Evolutionary conservation across 2,329 filamentous ascomycete genomes (phyloP).

Genomic region (Aspergillus novofumigatus): DNA sequence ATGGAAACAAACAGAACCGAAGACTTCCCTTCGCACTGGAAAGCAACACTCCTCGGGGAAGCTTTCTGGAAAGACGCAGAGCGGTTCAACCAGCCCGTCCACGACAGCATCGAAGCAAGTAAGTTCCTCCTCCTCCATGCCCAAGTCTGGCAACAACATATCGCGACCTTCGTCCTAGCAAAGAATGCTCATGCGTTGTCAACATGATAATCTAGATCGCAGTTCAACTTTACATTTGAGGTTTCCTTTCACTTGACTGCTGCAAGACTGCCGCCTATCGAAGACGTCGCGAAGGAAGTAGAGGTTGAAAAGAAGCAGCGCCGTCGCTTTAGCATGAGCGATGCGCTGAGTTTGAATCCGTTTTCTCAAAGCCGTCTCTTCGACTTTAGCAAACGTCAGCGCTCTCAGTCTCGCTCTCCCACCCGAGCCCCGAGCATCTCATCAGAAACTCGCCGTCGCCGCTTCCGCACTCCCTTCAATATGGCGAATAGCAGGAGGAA

Average conservation of each 20-base stretch:
- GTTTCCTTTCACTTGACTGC: conserved; percentile 22
- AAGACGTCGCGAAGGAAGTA: not conserved
- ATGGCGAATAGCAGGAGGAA: conserved; percentile 4
- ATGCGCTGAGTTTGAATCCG: conserved; percentile 10
- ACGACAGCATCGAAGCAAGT: conserved; percentile 16
- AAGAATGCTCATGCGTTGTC: not conserved
- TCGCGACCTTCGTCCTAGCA: not conserved
- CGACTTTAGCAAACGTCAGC: conserved; percentile 6
- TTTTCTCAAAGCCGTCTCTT: conserved; percentile 2
- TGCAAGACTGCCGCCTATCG: conserved; percentile 7
- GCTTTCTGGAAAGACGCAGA: conserved; percentile 28
- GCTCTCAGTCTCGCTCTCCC: conserved; percentile 6
- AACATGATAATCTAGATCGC: conserved; percentile 6
- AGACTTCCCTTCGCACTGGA: conserved; percentile 21
- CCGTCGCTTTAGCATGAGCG: conserved; percentile 27
- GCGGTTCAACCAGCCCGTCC: conserved; percentile 10
- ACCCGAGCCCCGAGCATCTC: conserved; percentile 6
- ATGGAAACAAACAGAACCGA: conserved; percentile 10
- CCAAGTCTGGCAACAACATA: not conserved
- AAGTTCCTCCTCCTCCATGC: not conserved
- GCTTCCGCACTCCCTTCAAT: conserved; percentile 11
- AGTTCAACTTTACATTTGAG: conserved; percentile 16
- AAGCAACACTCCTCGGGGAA: conserved; percentile 21
- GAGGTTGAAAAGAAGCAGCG: conserved; percentile 5
- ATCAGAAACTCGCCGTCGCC: conserved; percentile 6